phyloP scores from a whole-genome alignment of 108 stramenopile genomes.

The Cyclotella choctawhatcheeana region DNA sequence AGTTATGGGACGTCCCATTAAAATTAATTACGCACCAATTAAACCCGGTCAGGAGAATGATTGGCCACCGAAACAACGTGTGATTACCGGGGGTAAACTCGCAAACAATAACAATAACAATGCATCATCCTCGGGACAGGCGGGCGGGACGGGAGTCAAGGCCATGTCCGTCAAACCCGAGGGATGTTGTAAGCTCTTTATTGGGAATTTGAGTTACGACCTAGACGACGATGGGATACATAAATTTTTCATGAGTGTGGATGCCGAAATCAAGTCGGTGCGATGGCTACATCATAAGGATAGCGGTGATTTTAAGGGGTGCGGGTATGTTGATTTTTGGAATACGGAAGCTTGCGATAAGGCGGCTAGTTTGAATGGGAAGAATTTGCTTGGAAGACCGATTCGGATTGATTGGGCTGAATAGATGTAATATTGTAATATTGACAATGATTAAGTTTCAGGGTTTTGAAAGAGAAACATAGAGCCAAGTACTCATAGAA shows the following conservation, averaged over 20 bases:
- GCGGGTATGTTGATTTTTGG: conserved; percentile 93
- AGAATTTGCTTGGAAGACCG: conserved; percentile 85
- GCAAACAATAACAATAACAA: conserved; percentile 18
- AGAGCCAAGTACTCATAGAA: too few species aligned
- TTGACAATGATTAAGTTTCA: too few species aligned
- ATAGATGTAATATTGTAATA: too few species aligned
- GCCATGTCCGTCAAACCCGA: conserved; percentile 90
- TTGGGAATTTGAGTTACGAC: conserved; percentile 94
- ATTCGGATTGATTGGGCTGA: conserved; percentile 92
- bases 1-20: conserved; percentile 91
- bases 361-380: conserved; percentile 88
- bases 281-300: conserved; percentile 94
- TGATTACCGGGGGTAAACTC: conserved; percentile 61
- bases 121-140: too few species aligned
- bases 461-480: too few species aligned
- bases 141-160: conserved; percentile 77
- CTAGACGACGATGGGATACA: conserved; percentile 92
- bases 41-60: conserved; percentile 72
- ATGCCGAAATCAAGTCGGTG: conserved; percentile 89
- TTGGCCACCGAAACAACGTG: conserved; percentile 76
- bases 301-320: conserved; percentile 94
- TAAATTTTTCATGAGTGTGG: conserved; percentile 89
- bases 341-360: conserved; percentile 89
- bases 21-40: conserved; percentile 91
- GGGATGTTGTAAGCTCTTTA: conserved; percentile 86